These are phyloP conservation scores for Sphagnurus paluster DNA, from an alignment of 1,284 basidiomycete genomes.

Conservation along the genomic window DNA sequence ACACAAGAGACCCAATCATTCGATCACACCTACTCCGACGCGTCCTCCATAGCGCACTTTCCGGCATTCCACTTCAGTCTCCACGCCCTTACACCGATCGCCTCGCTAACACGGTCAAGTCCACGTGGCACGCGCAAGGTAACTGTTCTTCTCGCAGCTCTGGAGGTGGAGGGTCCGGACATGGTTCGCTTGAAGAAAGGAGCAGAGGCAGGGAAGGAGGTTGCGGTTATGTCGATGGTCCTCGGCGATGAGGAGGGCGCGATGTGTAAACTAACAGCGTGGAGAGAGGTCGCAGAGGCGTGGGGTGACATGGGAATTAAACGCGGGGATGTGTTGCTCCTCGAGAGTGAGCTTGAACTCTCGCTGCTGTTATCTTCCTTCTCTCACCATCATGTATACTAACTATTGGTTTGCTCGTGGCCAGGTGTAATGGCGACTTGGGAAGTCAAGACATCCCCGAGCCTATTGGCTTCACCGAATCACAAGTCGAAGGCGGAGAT, in stretches of 20 bases:
- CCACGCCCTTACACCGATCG: slow-evolving; percentile 52
- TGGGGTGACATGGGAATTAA: slow-evolving; percentile 65
- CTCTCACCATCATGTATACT: too few relatives aligned
- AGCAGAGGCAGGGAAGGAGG: slow-evolving; percentile 61
- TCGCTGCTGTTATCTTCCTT: slow-evolving; percentile 11
- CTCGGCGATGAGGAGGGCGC: slow-evolving; percentile 66
- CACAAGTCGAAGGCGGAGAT: slow-evolving; percentile 60
- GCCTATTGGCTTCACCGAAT: slow-evolving; percentile 63
- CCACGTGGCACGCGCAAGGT: slow-evolving; percentile 43
- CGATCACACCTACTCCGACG: slow-evolving; percentile 46
- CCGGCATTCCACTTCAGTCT: slow-evolving; percentile 68
- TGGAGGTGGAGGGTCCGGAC: slow-evolving; percentile 76
- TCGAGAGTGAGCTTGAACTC: slow-evolving; percentile 55
- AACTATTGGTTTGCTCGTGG: slow-evolving; percentile 4
- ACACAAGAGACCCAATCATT: slow-evolving; percentile 47
- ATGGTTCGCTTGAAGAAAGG: slow-evolving; percentile 65
- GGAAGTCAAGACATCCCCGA: slow-evolving; percentile 41
- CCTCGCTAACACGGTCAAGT: slow-evolving; percentile 32
- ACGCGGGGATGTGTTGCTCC: slow-evolving; percentile 65
- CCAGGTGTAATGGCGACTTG: slow-evolving; percentile 53
- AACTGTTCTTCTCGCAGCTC: slow-evolving; percentile 57
- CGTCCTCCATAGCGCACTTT: slow-evolving; percentile 66
- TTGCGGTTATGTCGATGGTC: slow-evolving; percentile 64
- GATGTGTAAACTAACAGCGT: slow-evolving; percentile 69
- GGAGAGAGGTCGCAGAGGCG: slow-evolving; percentile 69